Percentiles rank a stretch among this genome's conserved stretches.
Conservation (phyloP, 2,329 filamentous ascomycete species). For the Davidsoniella eucalypti region DNA sequence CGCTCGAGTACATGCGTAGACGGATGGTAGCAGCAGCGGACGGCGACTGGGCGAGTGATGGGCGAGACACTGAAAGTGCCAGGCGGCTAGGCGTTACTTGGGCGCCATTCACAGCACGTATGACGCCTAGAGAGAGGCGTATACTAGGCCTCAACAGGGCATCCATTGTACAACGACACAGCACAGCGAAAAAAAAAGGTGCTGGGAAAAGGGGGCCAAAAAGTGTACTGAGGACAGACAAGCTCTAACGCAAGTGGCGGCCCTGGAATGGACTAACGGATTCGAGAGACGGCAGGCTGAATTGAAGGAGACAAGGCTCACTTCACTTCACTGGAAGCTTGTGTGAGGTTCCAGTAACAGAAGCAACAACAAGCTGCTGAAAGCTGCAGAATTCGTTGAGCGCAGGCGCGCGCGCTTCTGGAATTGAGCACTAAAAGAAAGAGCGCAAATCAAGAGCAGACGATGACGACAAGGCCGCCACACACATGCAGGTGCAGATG, state of each 20-base stretch:
- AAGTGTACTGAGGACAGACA: not conserved
- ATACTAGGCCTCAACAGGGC: slow-evolving; percentile 8
- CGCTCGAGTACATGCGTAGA: slow-evolving; percentile 4
- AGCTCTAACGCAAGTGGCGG: too few species aligned
- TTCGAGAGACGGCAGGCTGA: too few species aligned
- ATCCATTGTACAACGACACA: slow-evolving; percentile 3
- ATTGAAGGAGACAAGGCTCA: too few species aligned
- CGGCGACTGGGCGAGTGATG: not conserved
- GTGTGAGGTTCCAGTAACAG: too few species aligned
- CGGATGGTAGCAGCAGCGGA: not conserved
- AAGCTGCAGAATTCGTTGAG: too few species aligned
- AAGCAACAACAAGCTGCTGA: too few species aligned
- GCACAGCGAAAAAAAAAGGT: not conserved
- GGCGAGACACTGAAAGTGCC: not conserved
- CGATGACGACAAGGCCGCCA: too few species aligned
- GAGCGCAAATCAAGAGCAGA: too few species aligned
- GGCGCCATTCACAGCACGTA: slow-evolving; percentile 7
- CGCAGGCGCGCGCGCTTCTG: too few species aligned
- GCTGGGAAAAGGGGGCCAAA: not conserved
- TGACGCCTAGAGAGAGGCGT: slow-evolving; percentile 7
- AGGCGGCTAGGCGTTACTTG: not conserved
- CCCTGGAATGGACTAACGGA: not conserved
- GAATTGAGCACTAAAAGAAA: too few species aligned
- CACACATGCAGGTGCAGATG: too few species aligned
- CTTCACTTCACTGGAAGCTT: too few species aligned